Evolutionary conservation across 78 protist species (phyloP).

Genomic region (Isochrysis galbana): DNA sequence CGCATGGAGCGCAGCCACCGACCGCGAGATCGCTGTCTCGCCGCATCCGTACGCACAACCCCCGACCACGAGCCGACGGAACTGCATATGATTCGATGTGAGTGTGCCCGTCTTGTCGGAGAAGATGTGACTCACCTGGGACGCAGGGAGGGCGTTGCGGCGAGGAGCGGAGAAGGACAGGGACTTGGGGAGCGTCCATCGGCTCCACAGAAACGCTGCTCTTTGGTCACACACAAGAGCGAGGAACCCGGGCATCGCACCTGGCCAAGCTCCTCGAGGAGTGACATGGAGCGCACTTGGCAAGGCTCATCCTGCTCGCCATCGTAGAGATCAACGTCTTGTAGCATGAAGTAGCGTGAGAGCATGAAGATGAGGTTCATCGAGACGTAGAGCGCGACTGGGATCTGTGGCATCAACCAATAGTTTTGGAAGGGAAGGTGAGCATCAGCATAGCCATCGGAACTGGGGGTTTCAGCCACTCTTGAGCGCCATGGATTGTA

Average conservation of each 20-base stretch:
- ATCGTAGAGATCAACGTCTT: slow-evolving; percentile 51
- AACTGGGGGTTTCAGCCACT: too few species aligned
- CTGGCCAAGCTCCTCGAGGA: neutral
- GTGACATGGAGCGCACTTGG: neutral
- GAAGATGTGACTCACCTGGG: slow-evolving; percentile 48
- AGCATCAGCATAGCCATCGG: too few species aligned
- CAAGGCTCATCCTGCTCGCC: neutral
- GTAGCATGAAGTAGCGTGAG: slow-evolving; percentile 9
- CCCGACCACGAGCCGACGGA: slow-evolving; percentile 24
- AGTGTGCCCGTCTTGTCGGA: slow-evolving; percentile 72
- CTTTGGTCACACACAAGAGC: too few species aligned
- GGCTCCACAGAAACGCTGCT: too few species aligned
- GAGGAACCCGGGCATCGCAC: too few species aligned
- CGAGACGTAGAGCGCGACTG: slow-evolving; percentile 54
- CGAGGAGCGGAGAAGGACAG: too few species aligned
- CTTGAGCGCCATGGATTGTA: too few species aligned
- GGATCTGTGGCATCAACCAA: too few species aligned
- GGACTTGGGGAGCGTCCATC: too few species aligned
- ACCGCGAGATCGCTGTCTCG: neutral
- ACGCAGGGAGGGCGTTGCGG: too few species aligned
- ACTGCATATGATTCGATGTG: slow-evolving; percentile 59
- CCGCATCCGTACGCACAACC: neutral
- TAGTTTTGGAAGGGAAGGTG: too few species aligned
- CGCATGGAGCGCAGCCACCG: neutral
- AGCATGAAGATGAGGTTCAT: slow-evolving; percentile 3